Evolutionary conservation across 2,329 filamentous ascomycete species (phyloP).

Genomic region (Orbilia quercus): DNA sequence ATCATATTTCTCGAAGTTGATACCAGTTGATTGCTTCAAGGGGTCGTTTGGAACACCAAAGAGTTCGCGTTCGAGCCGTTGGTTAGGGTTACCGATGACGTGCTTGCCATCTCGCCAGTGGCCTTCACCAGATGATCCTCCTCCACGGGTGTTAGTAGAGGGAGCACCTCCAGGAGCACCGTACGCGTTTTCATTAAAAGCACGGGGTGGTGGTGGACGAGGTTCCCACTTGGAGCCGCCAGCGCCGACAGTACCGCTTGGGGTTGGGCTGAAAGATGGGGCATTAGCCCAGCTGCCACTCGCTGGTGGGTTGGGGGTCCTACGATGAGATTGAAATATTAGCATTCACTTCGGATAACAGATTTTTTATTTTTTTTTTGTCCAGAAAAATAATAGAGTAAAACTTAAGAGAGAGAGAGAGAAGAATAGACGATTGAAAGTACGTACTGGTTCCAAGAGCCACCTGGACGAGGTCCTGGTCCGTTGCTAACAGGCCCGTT

Average conservation of each 20-base stretch:
- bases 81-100: slow-evolving; percentile 86
- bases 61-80: slow-evolving; percentile 91
- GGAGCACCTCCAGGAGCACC: slow-evolving; percentile 66
- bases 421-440: slow-evolving; percentile 4
- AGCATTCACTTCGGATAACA: slow-evolving; percentile 1
- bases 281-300: slow-evolving; percentile 58
- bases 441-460: slow-evolving; percentile 47
- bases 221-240: slow-evolving; percentile 59
- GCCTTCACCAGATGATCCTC: slow-evolving; percentile 94
- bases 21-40: slow-evolving; percentile 94
- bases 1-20: slow-evolving; percentile 99
- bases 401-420: not conserved
- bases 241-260: slow-evolving; percentile 1
- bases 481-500: slow-evolving; percentile 46
- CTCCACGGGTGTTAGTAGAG: slow-evolving; percentile 66
- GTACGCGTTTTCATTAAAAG: slow-evolving; percentile 74
- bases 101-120: slow-evolving; percentile 98
- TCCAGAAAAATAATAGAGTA: no score
- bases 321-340: slow-evolving; percentile 17
- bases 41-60: slow-evolving; percentile 92
- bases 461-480: slow-evolving; percentile 33
- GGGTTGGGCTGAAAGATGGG: slow-evolving; percentile 58
- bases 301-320: slow-evolving; percentile 16
- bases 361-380: no score
- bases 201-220: slow-evolving; percentile 60